phyloP scores from a whole-genome alignment of 1,284 basidiomycete species.

The Apiotrichum montevideense region DNA sequence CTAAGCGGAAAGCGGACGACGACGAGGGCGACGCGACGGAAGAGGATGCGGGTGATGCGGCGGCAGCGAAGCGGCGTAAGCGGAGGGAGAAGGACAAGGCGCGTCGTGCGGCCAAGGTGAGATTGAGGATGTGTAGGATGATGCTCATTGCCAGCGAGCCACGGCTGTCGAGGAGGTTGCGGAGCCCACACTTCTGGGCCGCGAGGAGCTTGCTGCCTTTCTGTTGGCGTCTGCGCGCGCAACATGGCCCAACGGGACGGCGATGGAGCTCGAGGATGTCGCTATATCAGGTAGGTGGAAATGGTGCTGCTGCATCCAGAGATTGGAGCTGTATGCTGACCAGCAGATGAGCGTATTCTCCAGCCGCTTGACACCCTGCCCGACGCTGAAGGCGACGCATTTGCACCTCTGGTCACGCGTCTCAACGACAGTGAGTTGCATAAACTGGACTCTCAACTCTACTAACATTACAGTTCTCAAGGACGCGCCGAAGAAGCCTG shows the following conservation, averaged over 20 bases:
- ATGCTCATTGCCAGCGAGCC: slow-evolving; percentile 2
- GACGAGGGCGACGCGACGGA: slow-evolving; percentile 2
- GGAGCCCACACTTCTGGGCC: slow-evolving; percentile 21
- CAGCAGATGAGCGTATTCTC: slow-evolving; percentile 3
- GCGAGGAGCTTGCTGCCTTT: slow-evolving; percentile 21
- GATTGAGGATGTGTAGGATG: slow-evolving; percentile 1
- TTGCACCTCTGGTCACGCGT: slow-evolving; percentile 9
- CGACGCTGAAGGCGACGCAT: slow-evolving; percentile 3
- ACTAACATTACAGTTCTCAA: slow-evolving; percentile 10
- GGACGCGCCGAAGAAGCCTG: slow-evolving; percentile 24
- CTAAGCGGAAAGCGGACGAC: slow-evolving; percentile 7
- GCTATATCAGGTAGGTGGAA: slow-evolving; percentile 25
- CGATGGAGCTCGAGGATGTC: slow-evolving; percentile 43
- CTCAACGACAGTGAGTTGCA: slow-evolving; percentile 12
- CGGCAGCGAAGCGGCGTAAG: slow-evolving; percentile 15
- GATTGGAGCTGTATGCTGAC: background rate
- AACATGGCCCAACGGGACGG: slow-evolving; percentile 31
- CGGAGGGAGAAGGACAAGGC: slow-evolving; percentile 24
- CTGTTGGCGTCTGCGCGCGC: slow-evolving; percentile 33
- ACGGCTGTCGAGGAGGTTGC: slow-evolving; percentile 12
- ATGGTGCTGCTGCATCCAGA: background rate
- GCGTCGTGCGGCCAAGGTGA: slow-evolving; percentile 19
- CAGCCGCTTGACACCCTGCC: slow-evolving; percentile 2
- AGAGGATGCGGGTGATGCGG: slow-evolving; percentile 10
- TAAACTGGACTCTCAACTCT: background rate